Conservation (phyloP, 495 filamentous ascomycete species). For the Glarea lozoyensis region DNA sequence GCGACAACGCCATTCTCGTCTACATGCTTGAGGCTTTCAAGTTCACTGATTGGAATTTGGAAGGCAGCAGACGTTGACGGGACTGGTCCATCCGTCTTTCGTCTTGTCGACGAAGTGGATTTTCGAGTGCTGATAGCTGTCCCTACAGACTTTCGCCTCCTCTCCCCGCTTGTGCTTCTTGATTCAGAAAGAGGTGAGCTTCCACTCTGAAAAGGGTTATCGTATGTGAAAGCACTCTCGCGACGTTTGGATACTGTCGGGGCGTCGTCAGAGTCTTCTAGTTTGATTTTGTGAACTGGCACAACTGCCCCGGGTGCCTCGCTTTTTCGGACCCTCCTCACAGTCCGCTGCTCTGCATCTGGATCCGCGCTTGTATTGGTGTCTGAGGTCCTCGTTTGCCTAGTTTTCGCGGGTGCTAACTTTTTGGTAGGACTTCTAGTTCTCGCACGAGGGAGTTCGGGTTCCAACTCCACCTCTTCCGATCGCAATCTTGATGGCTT, state of each 20-base stretch:
- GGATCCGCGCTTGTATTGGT: constrained; percentile 29
- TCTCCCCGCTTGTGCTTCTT: constrained; percentile 6
- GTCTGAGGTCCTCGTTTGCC: constrained; percentile 29
- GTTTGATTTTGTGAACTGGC: constrained; percentile 24
- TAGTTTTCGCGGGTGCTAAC: constrained; percentile 37
- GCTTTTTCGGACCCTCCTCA: constrained; percentile 18
- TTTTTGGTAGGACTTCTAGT: constrained; percentile 41
- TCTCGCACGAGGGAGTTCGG: too few relatives aligned
- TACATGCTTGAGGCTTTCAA: constrained; percentile 10
- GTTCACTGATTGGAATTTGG: constrained; percentile 25
- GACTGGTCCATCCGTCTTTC: constrained; percentile 21
- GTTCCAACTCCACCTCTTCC: constrained; percentile 36
- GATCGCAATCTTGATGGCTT: constrained; percentile 38
- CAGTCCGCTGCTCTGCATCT: constrained; percentile 35
- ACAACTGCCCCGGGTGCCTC: constrained; percentile 6
- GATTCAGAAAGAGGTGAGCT: constrained; percentile 26
- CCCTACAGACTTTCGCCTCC: constrained; percentile 12
- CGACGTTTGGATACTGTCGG: constrained; percentile 14
- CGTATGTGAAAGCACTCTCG: constrained; percentile 64
- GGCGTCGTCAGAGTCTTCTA: constrained; percentile 30
- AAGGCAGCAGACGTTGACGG: constrained; percentile 34
- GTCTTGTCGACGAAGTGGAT: constrained; percentile 6
- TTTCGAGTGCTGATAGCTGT: constrained; percentile 7
- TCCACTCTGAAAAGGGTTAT: constrained; percentile 95
- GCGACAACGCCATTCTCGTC: constrained; percentile 38